Evolutionary conservation across 2,329 filamentous ascomycete species (phyloP).

Genomic region (Xylariomycetidae sp.): DNA sequence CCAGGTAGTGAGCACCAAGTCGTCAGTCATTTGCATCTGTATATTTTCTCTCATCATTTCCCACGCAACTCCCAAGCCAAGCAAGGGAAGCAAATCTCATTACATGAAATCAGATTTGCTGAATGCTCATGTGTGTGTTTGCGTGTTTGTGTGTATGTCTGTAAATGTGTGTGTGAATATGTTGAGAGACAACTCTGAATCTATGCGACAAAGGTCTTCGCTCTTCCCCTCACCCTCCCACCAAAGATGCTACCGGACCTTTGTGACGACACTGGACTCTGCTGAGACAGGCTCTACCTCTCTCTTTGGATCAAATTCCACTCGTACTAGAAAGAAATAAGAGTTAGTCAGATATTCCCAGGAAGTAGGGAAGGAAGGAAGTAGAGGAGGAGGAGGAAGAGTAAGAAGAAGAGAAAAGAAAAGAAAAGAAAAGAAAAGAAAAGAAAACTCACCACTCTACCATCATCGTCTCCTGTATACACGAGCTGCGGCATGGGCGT

Average conservation of each 20-base stretch:
- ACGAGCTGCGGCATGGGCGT: slow-evolving; percentile 76
- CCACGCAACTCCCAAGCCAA: too few species aligned
- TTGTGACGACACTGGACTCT: too few species aligned
- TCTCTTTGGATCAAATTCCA: slow-evolving; percentile 58
- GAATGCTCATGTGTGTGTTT: too few species aligned
- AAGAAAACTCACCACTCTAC: slow-evolving; percentile 69
- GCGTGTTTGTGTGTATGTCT: too few species aligned
- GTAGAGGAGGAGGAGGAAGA: not conserved
- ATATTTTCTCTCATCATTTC: too few species aligned
- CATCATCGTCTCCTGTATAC: slow-evolving; percentile 92
- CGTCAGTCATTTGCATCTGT: too few species aligned
- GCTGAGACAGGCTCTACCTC: slow-evolving; percentile 40
- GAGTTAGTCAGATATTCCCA: not conserved
- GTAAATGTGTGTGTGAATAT: too few species aligned
- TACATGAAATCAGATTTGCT: too few species aligned
- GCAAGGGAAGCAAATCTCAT: too few species aligned
- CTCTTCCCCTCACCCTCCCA: too few species aligned
- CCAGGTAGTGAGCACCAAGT: too few species aligned
- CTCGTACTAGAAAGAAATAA: slow-evolving; percentile 45
- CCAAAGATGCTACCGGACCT: too few species aligned
- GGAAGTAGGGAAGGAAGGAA: slow-evolving; percentile 3
- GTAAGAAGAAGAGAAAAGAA: slow-evolving; percentile 2
- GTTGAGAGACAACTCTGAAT: slow-evolving; percentile 5
- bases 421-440: slow-evolving; percentile 3
- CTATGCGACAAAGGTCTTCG: slow-evolving; percentile 16